phyloP scores from a whole-genome alignment of 2,329 filamentous ascomycete genomes.

The Colletotrichum sp. region DNA sequence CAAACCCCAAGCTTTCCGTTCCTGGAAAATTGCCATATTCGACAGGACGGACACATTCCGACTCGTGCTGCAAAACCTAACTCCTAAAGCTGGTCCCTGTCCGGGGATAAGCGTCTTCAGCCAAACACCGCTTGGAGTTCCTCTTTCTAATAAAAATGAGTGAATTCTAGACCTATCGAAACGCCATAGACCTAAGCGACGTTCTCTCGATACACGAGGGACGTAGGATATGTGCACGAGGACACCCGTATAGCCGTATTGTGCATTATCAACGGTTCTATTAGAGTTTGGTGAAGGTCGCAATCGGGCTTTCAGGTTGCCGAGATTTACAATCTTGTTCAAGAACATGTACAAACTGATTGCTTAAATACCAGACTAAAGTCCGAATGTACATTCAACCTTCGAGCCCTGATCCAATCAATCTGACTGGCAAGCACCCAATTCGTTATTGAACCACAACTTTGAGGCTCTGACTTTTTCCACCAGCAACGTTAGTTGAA shows the following conservation, averaged over 20 bases:
- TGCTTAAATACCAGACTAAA: background rate
- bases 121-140: background rate
- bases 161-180: background rate
- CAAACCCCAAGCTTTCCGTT: background rate
- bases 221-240: background rate
- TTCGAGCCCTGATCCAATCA: background rate
- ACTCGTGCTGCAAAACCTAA: background rate
- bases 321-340: fast-evolving
- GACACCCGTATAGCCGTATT: background rate
- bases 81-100: background rate
- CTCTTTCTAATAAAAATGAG: background rate
- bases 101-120: background rate
- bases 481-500: background rate
- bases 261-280: background rate
- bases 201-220: background rate
- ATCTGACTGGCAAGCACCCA: background rate
- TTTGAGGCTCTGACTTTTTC: background rate
- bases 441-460: background rate
- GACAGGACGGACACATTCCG: fast-evolving
- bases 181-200: background rate
- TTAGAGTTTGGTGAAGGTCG: background rate
- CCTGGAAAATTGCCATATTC: background rate
- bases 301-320: background rate
- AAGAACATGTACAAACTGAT: fast-evolving
- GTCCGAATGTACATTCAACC: background rate